Conservation (phyloP, 2,329 filamentous ascomycete species). For the Claviceps sp. region DNA sequence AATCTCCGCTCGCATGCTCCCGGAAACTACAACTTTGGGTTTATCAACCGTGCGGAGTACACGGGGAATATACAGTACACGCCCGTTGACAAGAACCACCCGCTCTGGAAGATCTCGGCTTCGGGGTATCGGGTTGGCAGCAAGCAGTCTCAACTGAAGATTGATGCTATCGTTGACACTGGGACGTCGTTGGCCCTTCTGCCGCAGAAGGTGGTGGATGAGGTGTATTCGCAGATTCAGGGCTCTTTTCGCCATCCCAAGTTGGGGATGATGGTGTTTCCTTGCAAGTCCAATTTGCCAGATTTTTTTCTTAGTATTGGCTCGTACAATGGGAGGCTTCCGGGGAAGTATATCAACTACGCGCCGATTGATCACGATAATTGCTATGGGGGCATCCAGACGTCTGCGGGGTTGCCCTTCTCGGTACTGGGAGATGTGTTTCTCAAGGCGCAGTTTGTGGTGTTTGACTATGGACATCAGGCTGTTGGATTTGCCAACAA, state of each 20-base stretch:
- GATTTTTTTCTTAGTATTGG: constrained; percentile 24
- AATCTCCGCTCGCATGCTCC: constrained; percentile 19
- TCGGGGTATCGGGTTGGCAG: constrained; percentile 40
- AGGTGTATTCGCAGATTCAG: constrained; percentile 46
- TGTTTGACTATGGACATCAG: constrained; percentile 22
- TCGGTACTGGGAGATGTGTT: constrained; percentile 27
- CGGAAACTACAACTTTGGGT: constrained; percentile 28
- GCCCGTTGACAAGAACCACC: constrained; percentile 33
- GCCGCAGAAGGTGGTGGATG: constrained; percentile 35
- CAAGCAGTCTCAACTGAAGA: constrained; percentile 4
- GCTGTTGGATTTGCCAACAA: constrained; percentile 28
- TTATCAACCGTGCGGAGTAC: constrained; percentile 43
- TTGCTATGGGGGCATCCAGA: constrained; percentile 27
- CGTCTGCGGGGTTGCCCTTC: constrained; percentile 22
- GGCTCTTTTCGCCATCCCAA: constrained; percentile 31
- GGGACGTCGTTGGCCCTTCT: constrained; percentile 55
- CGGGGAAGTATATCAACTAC: constrained; percentile 26
- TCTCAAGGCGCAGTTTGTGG: constrained; percentile 31
- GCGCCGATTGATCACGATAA: constrained; percentile 12
- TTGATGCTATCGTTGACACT: constrained; percentile 51
- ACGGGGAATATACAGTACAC: constrained; percentile 43
- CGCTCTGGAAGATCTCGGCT: constrained; percentile 50
- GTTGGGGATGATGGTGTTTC: constrained; percentile 44
- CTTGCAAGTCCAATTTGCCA: constrained; percentile 38
- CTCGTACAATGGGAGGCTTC: constrained; percentile 20